These are phyloP conservation scores for Sphaceloma murrayae DNA, from an alignment of 2,329 filamentous ascomycete species.

Conservation along the genomic window DNA sequence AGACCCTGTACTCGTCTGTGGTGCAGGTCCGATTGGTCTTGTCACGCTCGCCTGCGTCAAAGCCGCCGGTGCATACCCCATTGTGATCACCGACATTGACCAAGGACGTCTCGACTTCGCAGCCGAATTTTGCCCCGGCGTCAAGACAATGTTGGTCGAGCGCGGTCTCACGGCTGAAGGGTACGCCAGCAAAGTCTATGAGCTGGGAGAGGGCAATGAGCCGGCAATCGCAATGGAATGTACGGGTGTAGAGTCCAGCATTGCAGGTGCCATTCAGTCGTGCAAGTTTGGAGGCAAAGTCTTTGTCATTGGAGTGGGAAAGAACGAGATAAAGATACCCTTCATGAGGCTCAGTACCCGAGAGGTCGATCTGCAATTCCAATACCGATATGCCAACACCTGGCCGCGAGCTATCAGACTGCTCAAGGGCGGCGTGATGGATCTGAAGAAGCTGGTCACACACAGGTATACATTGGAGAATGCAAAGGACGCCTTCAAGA, in stretches of 20 bases:
- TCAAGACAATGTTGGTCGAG: constrained; percentile 70
- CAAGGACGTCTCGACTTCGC: constrained; percentile 77
- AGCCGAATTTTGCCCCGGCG: constrained; percentile 68
- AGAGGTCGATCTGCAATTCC: constrained; percentile 91
- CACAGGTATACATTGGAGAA: constrained; percentile 81
- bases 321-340: constrained; percentile 88
- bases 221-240: constrained; percentile 80
- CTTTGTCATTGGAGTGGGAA: constrained; percentile 91
- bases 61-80: constrained; percentile 79
- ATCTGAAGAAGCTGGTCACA: constrained; percentile 73
- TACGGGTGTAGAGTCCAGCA: constrained; percentile 86
- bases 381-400: constrained; percentile 93
- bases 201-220: constrained; percentile 65
- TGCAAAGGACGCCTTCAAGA: constrained; percentile 80
- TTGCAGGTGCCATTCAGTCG: constrained; percentile 77
- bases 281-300: constrained; percentile 94
- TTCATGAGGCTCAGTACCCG: constrained; percentile 88
- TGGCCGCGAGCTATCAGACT: constrained; percentile 90
- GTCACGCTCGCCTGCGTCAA: constrained; percentile 76
- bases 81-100: constrained; percentile 93
- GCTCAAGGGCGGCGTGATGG: constrained; percentile 72
- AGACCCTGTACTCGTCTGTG: constrained; percentile 80
- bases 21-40: constrained; percentile 87
- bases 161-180: constrained; percentile 56
- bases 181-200: constrained; percentile 58